Conservation (phyloP, 176 grass and related monocot species). For the Oryza rufipogon region DNA sequence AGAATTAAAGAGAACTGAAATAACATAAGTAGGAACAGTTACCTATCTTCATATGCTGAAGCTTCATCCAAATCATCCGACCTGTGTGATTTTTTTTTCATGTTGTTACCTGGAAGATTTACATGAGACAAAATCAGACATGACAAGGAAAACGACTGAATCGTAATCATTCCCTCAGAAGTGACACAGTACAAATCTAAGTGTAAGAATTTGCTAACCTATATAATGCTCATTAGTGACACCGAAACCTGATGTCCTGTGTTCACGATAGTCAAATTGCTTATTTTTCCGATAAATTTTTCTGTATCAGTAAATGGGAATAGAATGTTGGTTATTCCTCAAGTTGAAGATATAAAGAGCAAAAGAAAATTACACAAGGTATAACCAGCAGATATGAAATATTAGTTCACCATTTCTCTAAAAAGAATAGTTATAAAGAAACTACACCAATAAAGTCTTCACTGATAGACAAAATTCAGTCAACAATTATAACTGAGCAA, state of each 20-base stretch:
- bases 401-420: not conserved
- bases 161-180: not conserved
- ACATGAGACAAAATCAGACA: not conserved
- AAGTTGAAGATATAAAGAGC: conserved; percentile 9
- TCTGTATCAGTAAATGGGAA: conserved; percentile 36
- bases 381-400: not conserved
- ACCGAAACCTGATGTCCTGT: not conserved
- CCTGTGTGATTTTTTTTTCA: not conserved
- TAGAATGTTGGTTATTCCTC: conserved; percentile 1
- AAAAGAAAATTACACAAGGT: conserved; percentile 5
- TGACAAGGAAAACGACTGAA: not conserved
- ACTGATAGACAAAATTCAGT: not conserved
- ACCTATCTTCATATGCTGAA: conserved; percentile 17
- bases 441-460: conserved; percentile 20
- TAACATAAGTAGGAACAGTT: conserved; percentile 33
- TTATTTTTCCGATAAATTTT: not conserved
- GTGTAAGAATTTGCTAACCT: conserved; percentile 6
- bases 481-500: not conserved
- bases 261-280: not conserved
- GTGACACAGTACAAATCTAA: not conserved
- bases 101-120: conserved; percentile 29
- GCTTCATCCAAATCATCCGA: not conserved
- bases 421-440: not conserved
- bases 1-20: not conserved
- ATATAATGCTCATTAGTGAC: conserved; percentile 18